Percentiles rank a stretch among this genome's conserved stretches.
phyloP scores from a whole-genome alignment of 1,284 basidiomycete genomes.

The Microbotryum lychnidis-dioicae region DNA sequence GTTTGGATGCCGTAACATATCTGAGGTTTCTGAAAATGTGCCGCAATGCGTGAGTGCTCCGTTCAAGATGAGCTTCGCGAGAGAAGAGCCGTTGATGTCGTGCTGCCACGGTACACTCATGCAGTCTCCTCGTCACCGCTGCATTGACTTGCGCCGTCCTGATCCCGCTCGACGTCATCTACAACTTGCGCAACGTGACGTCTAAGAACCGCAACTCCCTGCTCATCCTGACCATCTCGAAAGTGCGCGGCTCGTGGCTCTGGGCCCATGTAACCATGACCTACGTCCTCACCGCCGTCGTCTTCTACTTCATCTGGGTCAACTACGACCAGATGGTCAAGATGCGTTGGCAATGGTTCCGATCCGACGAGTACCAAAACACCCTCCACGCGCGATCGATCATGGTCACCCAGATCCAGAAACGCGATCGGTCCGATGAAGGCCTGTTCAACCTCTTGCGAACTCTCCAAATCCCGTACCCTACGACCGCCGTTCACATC shows the following conservation, averaged over 20 bases:
- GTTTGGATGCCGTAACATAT: slow-evolving; percentile 83
- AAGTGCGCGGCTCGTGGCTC: slow-evolving; percentile 57
- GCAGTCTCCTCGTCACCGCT: slow-evolving; percentile 56
- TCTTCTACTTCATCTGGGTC: slow-evolving; percentile 57
- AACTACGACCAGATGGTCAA: slow-evolving; percentile 50
- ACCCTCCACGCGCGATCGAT: slow-evolving; percentile 72
- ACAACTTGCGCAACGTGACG: slow-evolving; percentile 58
- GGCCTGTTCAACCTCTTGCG: slow-evolving; percentile 47
- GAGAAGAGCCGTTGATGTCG: not conserved
- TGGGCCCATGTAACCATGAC: slow-evolving; percentile 66
- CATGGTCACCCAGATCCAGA: slow-evolving; percentile 60
- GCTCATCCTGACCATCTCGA: slow-evolving; percentile 67
- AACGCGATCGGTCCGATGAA: slow-evolving; percentile 65
- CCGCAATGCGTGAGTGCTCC: slow-evolving; percentile 50
- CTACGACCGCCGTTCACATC: slow-evolving; percentile 73
- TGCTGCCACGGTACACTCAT: not conserved
- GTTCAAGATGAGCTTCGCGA: too few relatives aligned
- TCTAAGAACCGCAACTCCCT: slow-evolving; percentile 52
- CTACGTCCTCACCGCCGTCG: slow-evolving; percentile 51
- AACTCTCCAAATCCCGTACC: slow-evolving; percentile 55
- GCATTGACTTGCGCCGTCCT: slow-evolving; percentile 63
- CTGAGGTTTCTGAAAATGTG: slow-evolving; percentile 84
- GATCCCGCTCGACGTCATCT: slow-evolving; percentile 50
- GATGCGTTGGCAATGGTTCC: slow-evolving; percentile 62
- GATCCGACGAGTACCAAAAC: slow-evolving; percentile 63